Base-by-base conservation (phyloP, 2,329 filamentous ascomycete species). In the Penicillium sp. region DNA sequence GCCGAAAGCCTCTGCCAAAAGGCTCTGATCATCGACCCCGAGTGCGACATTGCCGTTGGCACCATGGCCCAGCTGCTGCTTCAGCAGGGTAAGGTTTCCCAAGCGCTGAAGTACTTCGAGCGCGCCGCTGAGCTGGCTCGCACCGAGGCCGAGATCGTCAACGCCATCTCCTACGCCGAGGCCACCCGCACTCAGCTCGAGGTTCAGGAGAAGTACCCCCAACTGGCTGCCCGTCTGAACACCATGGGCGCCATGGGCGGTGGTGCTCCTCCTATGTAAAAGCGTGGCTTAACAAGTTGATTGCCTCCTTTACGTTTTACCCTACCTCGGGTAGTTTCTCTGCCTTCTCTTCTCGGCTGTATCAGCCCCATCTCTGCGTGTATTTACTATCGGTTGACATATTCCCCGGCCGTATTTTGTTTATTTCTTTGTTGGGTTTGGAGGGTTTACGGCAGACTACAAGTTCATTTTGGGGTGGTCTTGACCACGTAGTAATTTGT, bases 21-120 rank as follows among this genome's bases (percentile, higher is more conserved):
- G 82, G 94, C 94, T 29, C 82, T 99, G 47, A 96, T 97, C 69
- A 95, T 99, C 73, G 94, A 99, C 69, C 94, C 94, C 24, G 94
- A 99, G 75, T 99, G 94, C 72, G 94, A 99, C 69, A 99, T 99
- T 70, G 94, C 94, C 40, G 94, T 99, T 40, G 94, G 94, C 49
- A 99, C 94, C 51, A 97, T 99, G 91, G 94, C 94, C 10, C 94
- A 99, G 77, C 86, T 99, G 40, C 87, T 99, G 49, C 85, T 99
- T 34, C 94, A 99, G 76, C 94, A 97, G 81, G 94, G 94, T 75
- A 97, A 97, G 80, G 93, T 99, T 55, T 90, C 89, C 34, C 91
- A 97, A 60, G 94, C 94, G 0, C 86, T 99, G 62, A 91, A 89
- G 76, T 97, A 97, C 81, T 99, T 99, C 72, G 92, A 97, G 81